Evolutionary conservation across 768 basidiomycete species (phyloP), one percentile per base, ranked within the genome.

Genomic region (Collybiopsis luxurians): DNA sequence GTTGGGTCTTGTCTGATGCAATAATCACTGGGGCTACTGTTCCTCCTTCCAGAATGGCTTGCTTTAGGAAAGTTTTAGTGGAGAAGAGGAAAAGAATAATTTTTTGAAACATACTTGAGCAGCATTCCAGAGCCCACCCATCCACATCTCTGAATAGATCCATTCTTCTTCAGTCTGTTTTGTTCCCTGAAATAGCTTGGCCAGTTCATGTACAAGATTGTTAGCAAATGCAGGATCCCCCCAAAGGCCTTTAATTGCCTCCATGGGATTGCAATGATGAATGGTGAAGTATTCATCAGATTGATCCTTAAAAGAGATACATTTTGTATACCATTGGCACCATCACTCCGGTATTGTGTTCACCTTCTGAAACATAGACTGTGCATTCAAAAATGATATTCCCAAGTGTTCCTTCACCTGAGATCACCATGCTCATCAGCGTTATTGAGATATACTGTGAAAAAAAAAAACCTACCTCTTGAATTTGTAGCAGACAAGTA

Each of bases 1-100:
- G 61, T 27, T 61, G 36, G 0, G 70, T 75, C 49, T 74, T 74
- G 60, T 75, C 73, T 0, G 70, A 58, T 17, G 13, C 23, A 28
- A 58, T 38, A 5, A 15, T 57, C 21, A 26, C 21, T 7, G 42
- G 17, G 10, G 45, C 31, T 6, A 34, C 13, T 6, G 31, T 34
- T 6, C 31, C 31, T 2, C 31, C 31, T 34, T 34, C 13, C 17
- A n/a, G 38, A 58, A 19, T 47, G 19, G 56, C 40, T 43, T 21
- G 3, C 15, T 38, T 10, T 34, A 44, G 12, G 24, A 23, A 13
- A 59, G 5, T n/a, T 6, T 23, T n/a, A n/a, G n/a, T n/a, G n/a
- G 5, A 44, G 50, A 28, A 42, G 26, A 34, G 6, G 13, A 34
- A 34, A 6, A 13, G 31, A 13, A 34, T 13, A 13, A 31, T 11